Evolutionary conservation across 2,329 filamentous ascomycete species (phyloP).

Genomic region (Seiridium unicorne): DNA sequence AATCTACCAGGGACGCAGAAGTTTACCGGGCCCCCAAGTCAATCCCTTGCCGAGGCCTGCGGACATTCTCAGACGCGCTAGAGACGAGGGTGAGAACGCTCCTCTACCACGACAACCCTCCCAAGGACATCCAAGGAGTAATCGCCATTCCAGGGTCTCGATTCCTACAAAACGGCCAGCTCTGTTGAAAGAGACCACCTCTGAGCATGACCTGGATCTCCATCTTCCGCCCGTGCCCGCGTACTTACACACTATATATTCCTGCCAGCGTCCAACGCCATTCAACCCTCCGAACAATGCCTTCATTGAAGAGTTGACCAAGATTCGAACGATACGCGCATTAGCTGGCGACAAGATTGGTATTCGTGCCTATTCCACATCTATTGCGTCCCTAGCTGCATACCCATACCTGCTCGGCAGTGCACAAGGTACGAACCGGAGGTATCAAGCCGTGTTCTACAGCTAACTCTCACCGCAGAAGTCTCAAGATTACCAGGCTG

Average conservation of each 20-base stretch:
- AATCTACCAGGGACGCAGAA: slow-evolving; percentile 50
- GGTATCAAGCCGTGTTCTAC: background rate
- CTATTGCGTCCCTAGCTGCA: slow-evolving; percentile 79
- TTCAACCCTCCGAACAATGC: slow-evolving; percentile 66
- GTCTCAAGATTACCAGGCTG: slow-evolving; percentile 71
- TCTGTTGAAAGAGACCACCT: slow-evolving; percentile 70
- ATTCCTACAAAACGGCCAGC: slow-evolving; percentile 31
- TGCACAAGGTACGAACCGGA: slow-evolving; percentile 40
- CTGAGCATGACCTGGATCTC: slow-evolving; percentile 65
- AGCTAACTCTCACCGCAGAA: slow-evolving; percentile 32
- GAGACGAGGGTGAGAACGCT: slow-evolving; percentile 8
- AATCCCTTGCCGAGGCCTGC: slow-evolving; percentile 14
- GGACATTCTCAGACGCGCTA: slow-evolving; percentile 30
- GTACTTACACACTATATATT: slow-evolving; percentile 65
- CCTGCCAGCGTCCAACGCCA: slow-evolving; percentile 78
- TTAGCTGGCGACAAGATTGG: slow-evolving; percentile 76
- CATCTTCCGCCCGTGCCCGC: slow-evolving; percentile 65
- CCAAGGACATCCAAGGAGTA: slow-evolving; percentile 7
- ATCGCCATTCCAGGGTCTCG: slow-evolving; percentile 16
- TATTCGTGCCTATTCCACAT: slow-evolving; percentile 81
- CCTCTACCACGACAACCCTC: slow-evolving; percentile 12
- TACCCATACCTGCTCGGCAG: slow-evolving; percentile 61
- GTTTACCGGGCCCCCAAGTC: slow-evolving; percentile 11
- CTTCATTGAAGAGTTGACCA: slow-evolving; percentile 73
- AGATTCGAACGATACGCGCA: slow-evolving; percentile 69